These are phyloP conservation scores for Penstemon newberryi DNA, from an alignment of 257 asterid genomes.

Conservation along the genomic window DNA sequence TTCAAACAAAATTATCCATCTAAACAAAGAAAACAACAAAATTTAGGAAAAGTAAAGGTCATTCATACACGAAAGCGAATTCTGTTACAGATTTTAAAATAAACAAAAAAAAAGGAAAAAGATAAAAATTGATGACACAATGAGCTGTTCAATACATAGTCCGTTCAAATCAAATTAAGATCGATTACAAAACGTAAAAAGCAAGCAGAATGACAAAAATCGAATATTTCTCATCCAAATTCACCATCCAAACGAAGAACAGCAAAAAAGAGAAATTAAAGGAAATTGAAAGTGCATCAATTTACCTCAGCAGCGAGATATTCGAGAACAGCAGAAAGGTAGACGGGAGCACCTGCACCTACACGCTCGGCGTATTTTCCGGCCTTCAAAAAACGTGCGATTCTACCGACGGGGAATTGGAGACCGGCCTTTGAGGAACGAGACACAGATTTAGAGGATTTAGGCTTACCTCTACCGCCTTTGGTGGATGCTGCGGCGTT, in stretches of 20 bases:
- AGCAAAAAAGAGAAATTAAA: neutral
- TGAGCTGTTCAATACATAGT: no score
- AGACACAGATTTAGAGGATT: conserved; percentile 52
- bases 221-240: neutral
- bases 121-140: no score
- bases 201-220: no score
- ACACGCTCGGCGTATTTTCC: conserved; percentile 68
- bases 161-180: no score
- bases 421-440: conserved; percentile 62
- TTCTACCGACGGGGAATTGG: conserved; percentile 69
- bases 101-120: no score
- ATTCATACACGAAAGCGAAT: no score
- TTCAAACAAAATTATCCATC: no score
- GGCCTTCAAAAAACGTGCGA: conserved; percentile 62
- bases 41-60: no score
- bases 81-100: no score
- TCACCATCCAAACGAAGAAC: no score
- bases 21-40: no score
- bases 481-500: conserved; percentile 38
- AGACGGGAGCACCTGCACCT: conserved; percentile 71
- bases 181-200: no score
- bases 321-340: conserved; percentile 66
- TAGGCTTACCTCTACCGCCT: conserved; percentile 62
- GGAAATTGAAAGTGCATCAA: neutral
- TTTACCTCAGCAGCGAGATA: conserved; percentile 71